A percentile compares a stretch with the other conserved stretches of the same genome.
phyloP scores from a whole-genome alignment of 306 rosid species.

The Astragalus glycyphyllos region DNA sequence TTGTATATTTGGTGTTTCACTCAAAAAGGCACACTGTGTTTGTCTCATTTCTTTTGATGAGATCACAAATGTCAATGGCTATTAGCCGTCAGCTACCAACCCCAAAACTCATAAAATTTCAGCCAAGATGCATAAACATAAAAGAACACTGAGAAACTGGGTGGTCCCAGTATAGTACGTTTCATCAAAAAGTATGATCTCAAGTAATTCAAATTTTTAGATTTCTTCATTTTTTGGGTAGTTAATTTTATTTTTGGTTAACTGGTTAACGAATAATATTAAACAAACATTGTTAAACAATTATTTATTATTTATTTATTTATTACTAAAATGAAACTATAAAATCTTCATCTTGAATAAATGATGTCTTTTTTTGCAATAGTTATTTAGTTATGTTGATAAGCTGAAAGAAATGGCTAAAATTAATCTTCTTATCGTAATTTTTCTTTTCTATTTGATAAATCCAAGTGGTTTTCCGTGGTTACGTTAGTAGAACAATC shows the following conservation, averaged over 20 bases:
- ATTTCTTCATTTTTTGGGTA: no score
- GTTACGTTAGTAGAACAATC: constrained; percentile 27
- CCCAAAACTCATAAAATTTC: background rate
- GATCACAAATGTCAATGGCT: constrained; percentile 22
- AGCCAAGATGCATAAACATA: constrained; percentile 8
- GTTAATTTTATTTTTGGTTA: no score
- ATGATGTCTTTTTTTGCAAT: no score
- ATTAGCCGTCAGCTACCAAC: constrained; percentile 1
- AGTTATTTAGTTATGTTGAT: no score
- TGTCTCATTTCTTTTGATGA: background rate
- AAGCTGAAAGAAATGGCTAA: no score
- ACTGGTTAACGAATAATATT: no score
- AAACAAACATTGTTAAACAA: no score
- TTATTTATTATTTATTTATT: no score
- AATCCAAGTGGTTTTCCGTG: background rate
- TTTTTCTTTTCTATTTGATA: background rate
- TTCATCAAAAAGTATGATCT: background rate
- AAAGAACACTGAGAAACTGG: background rate
- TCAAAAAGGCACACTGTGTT: background rate
- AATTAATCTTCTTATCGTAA: no score
- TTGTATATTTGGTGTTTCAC: background rate
- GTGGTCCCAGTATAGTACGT: constrained; percentile 34
- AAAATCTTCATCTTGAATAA: no score
- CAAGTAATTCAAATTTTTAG: background rate
- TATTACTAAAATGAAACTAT: no score